phyloP scores from a whole-genome alignment of 805 yeast genomes.

The Tetrapisispora phaffii region DNA sequence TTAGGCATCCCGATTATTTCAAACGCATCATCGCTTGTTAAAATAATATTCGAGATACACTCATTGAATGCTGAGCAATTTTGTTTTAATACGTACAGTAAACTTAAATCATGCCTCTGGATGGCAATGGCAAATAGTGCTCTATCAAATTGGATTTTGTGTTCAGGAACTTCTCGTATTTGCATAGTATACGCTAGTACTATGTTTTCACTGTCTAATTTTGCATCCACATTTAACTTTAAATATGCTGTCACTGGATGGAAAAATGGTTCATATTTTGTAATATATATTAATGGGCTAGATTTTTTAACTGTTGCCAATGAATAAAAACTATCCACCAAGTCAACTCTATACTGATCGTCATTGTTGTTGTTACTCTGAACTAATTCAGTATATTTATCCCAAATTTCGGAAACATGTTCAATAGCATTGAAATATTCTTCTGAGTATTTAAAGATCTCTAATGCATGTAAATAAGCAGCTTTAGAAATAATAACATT shows the following conservation, averaged over 20 bases:
- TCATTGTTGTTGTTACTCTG: conserved; percentile 4
- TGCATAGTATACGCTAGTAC: conserved; percentile 63
- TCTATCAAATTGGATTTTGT: conserved; percentile 35
- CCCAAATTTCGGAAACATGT: conserved; percentile 18
- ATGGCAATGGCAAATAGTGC: conserved; percentile 56
- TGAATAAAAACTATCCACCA: conserved; percentile 33
- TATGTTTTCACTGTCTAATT: conserved; percentile 59
- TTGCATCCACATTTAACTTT: conserved; percentile 39
- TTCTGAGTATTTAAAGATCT: conserved; percentile 24
- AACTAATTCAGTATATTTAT: conserved; percentile 6
- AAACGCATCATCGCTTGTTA: conserved; percentile 36
- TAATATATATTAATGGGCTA: conserved; percentile 25
- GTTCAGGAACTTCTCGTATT: conserved; percentile 39
- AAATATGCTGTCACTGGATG: conserved; percentile 42
- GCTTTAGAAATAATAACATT: conserved; percentile 43
- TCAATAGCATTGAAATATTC: conserved; percentile 18
- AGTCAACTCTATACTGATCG: conserved; percentile 9
- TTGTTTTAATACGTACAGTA: conserved; percentile 43
- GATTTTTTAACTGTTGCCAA: conserved; percentile 35
- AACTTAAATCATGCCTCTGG: conserved; percentile 42
- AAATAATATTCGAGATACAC: conserved; percentile 16
- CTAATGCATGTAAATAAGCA: conserved; percentile 36
- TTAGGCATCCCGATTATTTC: conserved; percentile 38
- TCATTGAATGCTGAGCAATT: conserved; percentile 24
- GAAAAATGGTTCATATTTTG: conserved; percentile 37